A percentile compares a stretch with the other conserved stretches of the same genome.
These are phyloP conservation scores for Globisporangium mamillatum DNA, from an alignment of 352 stramenopile genomes.

Conservation along the genomic window DNA sequence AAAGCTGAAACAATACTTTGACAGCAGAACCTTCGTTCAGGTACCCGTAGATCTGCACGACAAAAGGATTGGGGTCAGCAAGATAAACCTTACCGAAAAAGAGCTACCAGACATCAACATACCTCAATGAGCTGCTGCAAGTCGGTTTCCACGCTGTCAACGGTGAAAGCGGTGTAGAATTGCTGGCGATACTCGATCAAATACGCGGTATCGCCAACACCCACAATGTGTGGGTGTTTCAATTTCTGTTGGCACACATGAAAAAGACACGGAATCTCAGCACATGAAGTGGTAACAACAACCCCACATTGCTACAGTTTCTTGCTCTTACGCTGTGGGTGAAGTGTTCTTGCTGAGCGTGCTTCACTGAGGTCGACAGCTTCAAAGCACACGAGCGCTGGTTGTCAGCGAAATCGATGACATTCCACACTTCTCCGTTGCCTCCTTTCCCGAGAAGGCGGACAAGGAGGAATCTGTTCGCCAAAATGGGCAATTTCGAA, in stretches of 20 bases:
- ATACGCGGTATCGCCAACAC: constrained; percentile 53
- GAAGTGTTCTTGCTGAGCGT: constrained; percentile 64
- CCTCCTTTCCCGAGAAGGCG: constrained; percentile 68
- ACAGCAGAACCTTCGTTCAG: constrained; percentile 62
- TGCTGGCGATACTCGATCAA: constrained; percentile 68
- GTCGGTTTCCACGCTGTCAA: constrained; percentile 67
- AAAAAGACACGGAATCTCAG: neutral
- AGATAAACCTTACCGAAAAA: neutral
- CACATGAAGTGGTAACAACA: neutral
- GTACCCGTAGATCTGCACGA: constrained; percentile 44
- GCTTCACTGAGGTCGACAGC: constrained; percentile 67
- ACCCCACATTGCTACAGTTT: neutral
- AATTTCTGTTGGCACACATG: constrained; percentile 38
- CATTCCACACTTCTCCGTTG: constrained; percentile 80
- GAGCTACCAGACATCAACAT: neutral
- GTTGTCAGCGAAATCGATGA: constrained; percentile 71
- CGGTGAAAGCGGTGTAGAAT: constrained; percentile 74
- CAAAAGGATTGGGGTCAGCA: neutral
- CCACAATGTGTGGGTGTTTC: constrained; percentile 66
- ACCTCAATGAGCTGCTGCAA: constrained; percentile 76
- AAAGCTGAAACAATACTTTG: constrained; percentile 61
- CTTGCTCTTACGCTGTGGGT: constrained; percentile 64
- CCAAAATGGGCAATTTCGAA: constrained; percentile 66
- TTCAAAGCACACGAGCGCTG: constrained; percentile 65
- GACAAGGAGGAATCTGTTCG: constrained; percentile 64